These are phyloP conservation scores for Zarea fungicola DNA, from an alignment of 2,329 filamentous ascomycete genomes.

Conservation along the genomic window DNA sequence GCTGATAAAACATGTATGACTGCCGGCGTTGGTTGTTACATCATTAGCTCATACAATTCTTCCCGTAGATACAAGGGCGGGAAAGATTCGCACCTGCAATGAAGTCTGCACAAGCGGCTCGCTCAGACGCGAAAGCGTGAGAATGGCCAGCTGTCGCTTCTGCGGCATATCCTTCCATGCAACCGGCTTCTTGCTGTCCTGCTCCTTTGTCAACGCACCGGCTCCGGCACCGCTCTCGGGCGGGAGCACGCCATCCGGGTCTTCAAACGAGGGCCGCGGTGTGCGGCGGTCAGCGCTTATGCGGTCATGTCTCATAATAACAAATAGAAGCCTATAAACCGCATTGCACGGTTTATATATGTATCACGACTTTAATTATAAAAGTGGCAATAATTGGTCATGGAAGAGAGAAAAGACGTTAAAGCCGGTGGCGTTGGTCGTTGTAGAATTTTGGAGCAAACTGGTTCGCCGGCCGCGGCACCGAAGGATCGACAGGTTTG, in stretches of 20 bases:
- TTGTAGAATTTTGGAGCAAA: neutral
- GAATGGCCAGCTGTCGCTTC: slow-evolving; percentile 71
- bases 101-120: slow-evolving; percentile 80
- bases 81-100: slow-evolving; percentile 38
- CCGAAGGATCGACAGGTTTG: slow-evolving; percentile 4
- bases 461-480: slow-evolving; percentile 2
- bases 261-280: neutral
- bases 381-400: neutral
- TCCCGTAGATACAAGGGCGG: too few relatives aligned
- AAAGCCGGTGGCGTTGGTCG: neutral
- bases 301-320: slow-evolving; percentile 1
- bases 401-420: neutral
- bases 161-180: slow-evolving; percentile 66
- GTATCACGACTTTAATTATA: neutral
- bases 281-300: neutral
- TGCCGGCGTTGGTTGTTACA: too few relatives aligned
- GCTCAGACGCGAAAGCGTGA: slow-evolving; percentile 72
- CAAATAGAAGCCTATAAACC: neutral
- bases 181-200: slow-evolving; percentile 18
- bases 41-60: too few relatives aligned
- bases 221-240: neutral
- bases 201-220: neutral
- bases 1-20: slow-evolving; percentile 82
- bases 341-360: neutral
- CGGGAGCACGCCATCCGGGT: slow-evolving; percentile 6